Evolutionary conservation across 2,329 filamentous ascomycete species (phyloP).

Genomic region (Exophiala xenobiotica): DNA sequence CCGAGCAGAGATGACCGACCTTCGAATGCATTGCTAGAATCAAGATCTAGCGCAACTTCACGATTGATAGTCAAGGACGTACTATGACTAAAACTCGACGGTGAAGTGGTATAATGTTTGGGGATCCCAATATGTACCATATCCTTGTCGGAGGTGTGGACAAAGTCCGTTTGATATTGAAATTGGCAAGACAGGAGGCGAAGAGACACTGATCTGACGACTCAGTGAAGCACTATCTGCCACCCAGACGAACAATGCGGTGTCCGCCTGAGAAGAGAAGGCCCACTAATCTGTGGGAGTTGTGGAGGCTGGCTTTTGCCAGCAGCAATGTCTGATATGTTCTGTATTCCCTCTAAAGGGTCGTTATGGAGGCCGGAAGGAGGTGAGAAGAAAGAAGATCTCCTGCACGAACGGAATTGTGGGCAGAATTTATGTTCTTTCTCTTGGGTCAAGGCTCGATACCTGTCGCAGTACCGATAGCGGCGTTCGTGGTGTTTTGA

Average conservation of each 20-base stretch:
- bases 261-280: conserved; percentile 95
- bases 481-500: conserved; percentile 64
- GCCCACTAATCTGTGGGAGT: conserved; percentile 70
- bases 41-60: conserved; percentile 86
- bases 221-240: conserved; percentile 89
- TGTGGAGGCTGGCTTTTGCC: conserved; percentile 78
- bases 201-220: conserved; percentile 42
- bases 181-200: conserved; percentile 14
- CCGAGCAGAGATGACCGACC: conserved; percentile 59
- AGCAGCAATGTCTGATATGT: conserved; percentile 59
- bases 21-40: conserved; percentile 95
- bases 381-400: conserved; percentile 78
- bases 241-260: conserved; percentile 94
- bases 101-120: conserved; percentile 77
- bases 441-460: conserved; percentile 53
- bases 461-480: conserved; percentile 69
- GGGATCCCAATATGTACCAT: conserved; percentile 85
- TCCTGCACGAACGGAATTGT: conserved; percentile 85
- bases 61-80: conserved; percentile 96
- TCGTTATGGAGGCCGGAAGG: conserved; percentile 89
- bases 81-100: conserved; percentile 71
- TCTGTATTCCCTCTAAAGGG: conserved; percentile 60
- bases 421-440: conserved; percentile 64
- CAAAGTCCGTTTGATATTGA: conserved; percentile 19
- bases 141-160: conserved; percentile 47